Base-by-base conservation (phyloP, 805 yeast species). In the Spathaspora hagerdaliae region DNA sequence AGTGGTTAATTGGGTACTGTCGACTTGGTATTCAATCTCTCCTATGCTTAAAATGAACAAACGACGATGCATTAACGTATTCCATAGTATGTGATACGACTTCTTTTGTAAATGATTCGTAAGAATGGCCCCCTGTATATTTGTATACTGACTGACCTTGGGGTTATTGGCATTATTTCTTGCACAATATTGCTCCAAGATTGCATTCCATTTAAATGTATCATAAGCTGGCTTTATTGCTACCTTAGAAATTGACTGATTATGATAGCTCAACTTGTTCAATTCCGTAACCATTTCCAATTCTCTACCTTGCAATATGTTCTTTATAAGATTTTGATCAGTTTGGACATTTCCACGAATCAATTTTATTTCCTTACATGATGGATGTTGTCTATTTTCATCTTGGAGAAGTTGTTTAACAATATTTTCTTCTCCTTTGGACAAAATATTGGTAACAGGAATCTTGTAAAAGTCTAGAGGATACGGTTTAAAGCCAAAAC, bases 401-500 rank as follows among this genome's bases (percentile, higher is more conserved):
- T 35, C 13, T 12, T 35, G 19, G 19, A 64, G 45, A 45, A 68
- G 51, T 8, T 52, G 51, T 36, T 60, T 57, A 11, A 65, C 51
- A 3, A 59, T 39, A 13, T 43, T 39, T 43, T 56, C 53, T 10
- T 59, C 55, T 5, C 36, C 42, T 12, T 49, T 44, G 6, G 52
- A 41, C 24, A 54, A 40, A 4, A 58, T 35, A 13, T 58, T 34
- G 5, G 57, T 39, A 2, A 49, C 34, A 5, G 71, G 73, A n/a
- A 69, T 46, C 43, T 53, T 51, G 49, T 62, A 69, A 40, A 69
- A 62, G 38, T 67, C 69, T 10, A 65, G 29, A 0, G 73, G 73
- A 47, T 54, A 65, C 1, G 54, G 46, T 42, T 67, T 65, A 57
- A 77, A 85, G 0, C 91, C 96, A 51, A 83, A 79, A 50, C 71